phyloP scores from a whole-genome alignment of 176 grass and related monocot species.

The Paspalum notatum region DNA sequence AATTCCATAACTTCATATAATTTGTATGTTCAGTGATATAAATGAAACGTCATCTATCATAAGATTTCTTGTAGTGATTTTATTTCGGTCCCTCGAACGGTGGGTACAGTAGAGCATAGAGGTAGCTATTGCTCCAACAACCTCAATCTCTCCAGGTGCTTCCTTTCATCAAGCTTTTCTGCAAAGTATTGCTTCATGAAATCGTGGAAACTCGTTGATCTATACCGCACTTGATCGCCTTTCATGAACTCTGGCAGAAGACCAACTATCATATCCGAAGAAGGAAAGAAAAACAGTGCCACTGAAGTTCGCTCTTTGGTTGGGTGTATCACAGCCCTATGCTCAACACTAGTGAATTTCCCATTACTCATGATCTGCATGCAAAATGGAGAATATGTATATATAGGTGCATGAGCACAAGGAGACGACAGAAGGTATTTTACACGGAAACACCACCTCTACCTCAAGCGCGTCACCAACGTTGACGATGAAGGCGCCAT shows the following conservation, averaged over 20 bases:
- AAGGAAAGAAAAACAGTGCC: slow-evolving; percentile 36
- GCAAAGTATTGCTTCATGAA: not conserved
- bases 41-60: no score
- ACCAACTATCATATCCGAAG: not conserved
- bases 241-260: slow-evolving; percentile 18
- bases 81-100: no score
- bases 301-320: slow-evolving; percentile 32
- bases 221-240: not conserved
- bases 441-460: not conserved
- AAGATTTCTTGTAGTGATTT: no score
- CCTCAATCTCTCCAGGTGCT: not conserved
- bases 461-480: slow-evolving; percentile 53
- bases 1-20: no score
- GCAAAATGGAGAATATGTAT: not conserved
- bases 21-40: slow-evolving; percentile 44
- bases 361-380: slow-evolving; percentile 49
- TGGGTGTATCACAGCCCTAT: slow-evolving; percentile 42
- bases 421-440: no score
- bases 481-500: slow-evolving; percentile 47
- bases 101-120: no score
- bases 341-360: slow-evolving; percentile 42
- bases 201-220: not conserved
- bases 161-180: not conserved
- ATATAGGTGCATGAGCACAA: no score
- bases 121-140: not conserved